Percentiles rank a stretch among this genome's conserved stretches.
Conservation (phyloP, 331 rosid species). For the Pyracantha coccinea region DNA sequence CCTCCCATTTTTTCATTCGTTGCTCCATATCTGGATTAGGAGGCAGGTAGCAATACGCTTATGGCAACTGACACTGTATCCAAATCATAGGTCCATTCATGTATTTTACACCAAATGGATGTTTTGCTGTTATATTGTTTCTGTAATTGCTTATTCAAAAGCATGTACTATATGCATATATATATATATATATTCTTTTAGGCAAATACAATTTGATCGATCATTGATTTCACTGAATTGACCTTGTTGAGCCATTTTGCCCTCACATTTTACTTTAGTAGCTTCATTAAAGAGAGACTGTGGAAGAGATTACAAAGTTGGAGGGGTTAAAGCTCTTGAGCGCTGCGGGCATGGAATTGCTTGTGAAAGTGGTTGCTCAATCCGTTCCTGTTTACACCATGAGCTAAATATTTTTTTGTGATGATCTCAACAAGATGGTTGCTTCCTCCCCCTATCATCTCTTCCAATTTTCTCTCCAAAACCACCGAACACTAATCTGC, state of each 20-base stretch:
- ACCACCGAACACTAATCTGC: no score
- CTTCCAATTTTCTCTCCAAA: no score
- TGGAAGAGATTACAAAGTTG: no score
- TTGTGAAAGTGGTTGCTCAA: no score
- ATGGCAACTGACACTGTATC: not conserved
- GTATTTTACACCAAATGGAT: slow-evolving; percentile 7
- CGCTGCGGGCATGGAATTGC: no score
- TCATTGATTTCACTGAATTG: not conserved
- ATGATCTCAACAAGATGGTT: no score
- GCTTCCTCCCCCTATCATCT: no score
- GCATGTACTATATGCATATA: slow-evolving; percentile 2
- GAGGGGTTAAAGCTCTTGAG: no score
- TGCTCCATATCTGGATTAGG: slow-evolving; percentile 7
- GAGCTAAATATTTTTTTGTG: no score
- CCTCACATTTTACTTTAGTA: not conserved
- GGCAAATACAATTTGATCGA: not conserved
- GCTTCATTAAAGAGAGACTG: no score
- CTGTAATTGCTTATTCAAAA: not conserved
- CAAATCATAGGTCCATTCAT: not conserved
- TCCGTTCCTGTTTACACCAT: no score
- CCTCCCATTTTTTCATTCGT: slow-evolving; percentile 24
- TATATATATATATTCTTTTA: not conserved
- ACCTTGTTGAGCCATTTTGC: not conserved
- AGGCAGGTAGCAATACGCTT: slow-evolving; percentile 17
- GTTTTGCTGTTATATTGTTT: not conserved